A percentile compares a stretch with the other conserved stretches of the same genome.
Conservation (phyloP, 2,329 filamentous ascomycete genomes). For the Talaromyces sp. region DNA sequence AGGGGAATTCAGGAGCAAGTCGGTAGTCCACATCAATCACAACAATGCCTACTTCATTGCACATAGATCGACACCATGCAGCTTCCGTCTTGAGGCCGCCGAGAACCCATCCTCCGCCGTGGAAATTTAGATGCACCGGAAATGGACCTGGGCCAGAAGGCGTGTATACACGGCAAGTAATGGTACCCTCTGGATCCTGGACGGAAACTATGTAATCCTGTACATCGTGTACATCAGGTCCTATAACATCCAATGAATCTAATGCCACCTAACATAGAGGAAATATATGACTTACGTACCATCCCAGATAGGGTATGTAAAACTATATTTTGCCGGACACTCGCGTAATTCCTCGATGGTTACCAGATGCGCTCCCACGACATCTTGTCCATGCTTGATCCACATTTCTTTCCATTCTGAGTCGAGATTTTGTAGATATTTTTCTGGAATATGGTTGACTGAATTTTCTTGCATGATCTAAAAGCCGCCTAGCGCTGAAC, state of each 20-base stretch:
- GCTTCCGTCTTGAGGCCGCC: slow-evolving; percentile 38
- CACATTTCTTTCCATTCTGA: slow-evolving; percentile 29
- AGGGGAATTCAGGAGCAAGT: slow-evolving; percentile 39
- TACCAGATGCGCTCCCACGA: slow-evolving; percentile 28
- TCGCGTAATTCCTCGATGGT: slow-evolving; percentile 27
- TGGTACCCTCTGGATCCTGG: slow-evolving; percentile 22
- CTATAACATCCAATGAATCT: slow-evolving; percentile 11
- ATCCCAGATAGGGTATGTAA: slow-evolving; percentile 28
- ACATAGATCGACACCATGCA: slow-evolving; percentile 42
- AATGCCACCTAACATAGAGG: neutral
- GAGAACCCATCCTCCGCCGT: slow-evolving; percentile 45
- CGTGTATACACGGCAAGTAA: slow-evolving; percentile 26
- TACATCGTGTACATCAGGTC: slow-evolving; percentile 20
- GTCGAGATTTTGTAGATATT: slow-evolving; percentile 24
- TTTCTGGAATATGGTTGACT: slow-evolving; percentile 18
- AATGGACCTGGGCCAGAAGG: slow-evolving; percentile 25
- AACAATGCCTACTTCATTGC: slow-evolving; percentile 39
- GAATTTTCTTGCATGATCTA: neutral
- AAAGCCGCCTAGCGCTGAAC: neutral
- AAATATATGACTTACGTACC: slow-evolving; percentile 14
- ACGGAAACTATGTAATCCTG: slow-evolving; percentile 25
- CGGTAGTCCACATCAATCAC: slow-evolving; percentile 46
- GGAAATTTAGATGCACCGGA: slow-evolving; percentile 36
- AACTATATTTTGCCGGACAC: slow-evolving; percentile 28
- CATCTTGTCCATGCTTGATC: slow-evolving; percentile 27